Conservation (phyloP, 176 grass and related monocot genomes). For the Oryza meyeriana region DNA sequence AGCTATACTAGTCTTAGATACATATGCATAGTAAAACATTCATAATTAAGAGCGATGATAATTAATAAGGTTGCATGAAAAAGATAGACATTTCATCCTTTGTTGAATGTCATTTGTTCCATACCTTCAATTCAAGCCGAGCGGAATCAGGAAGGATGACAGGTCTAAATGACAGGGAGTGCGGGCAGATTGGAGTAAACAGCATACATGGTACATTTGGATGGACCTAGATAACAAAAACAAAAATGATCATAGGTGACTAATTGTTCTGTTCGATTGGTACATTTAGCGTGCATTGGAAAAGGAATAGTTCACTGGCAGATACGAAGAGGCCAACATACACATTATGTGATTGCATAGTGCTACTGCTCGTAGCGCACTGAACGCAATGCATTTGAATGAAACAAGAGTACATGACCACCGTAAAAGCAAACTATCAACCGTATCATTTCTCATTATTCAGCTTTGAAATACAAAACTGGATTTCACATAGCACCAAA, state of each 20-base stretch:
- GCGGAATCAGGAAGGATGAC: constrained; percentile 98
- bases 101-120: background rate
- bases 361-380: background rate
- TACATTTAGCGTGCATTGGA: background rate
- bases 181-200: constrained; percentile 97
- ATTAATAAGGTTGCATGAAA: background rate
- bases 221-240: constrained; percentile 69
- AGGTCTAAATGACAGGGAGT: constrained; percentile 92
- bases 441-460: background rate
- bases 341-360: background rate
- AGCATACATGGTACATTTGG: constrained; percentile 98
- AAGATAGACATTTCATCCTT: background rate
- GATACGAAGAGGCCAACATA: background rate
- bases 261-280: background rate
- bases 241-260: constrained; percentile 7
- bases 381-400: background rate
- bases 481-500: background rate
- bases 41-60: background rate
- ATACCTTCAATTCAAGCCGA: constrained; percentile 88
- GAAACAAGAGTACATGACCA: background rate
- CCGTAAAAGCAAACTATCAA: constrained; percentile 16
- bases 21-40: background rate
- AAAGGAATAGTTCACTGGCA: background rate
- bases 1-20: too few relatives aligned
- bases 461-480: background rate